A percentile compares a stretch with the other conserved stretches of the same genome.
phyloP scores from a whole-genome alignment of 441 rosid species.

The Jatropha podagrica region DNA sequence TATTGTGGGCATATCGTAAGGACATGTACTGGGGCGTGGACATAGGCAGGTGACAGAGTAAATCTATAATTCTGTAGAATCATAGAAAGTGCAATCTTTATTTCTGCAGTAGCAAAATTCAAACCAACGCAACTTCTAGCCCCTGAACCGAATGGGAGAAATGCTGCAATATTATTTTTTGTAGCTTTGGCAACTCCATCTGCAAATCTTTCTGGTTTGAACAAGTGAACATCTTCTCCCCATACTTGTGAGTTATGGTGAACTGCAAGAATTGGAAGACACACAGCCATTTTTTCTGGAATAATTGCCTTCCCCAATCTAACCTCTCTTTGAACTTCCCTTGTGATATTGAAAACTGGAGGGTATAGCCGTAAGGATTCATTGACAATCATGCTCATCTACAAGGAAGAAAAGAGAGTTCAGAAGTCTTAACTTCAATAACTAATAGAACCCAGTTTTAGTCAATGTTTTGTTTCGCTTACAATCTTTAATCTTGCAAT shows the following conservation, averaged over 20 bases:
- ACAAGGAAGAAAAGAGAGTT: background rate
- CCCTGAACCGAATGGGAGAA: conserved; percentile 43
- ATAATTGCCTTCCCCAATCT: conserved; percentile 33
- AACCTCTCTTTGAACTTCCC: conserved; percentile 25
- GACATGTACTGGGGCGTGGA: conserved; percentile 32
- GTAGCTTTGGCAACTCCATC: conserved; percentile 46
- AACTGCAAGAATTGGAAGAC: conserved; percentile 24
- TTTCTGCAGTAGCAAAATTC: conserved; percentile 38
- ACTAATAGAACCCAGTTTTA: background rate
- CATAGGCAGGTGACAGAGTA: conserved; percentile 42
- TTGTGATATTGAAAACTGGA: conserved; percentile 20
- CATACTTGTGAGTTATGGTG: conserved; percentile 39
- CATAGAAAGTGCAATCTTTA: conserved; percentile 41
- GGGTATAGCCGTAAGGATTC: conserved; percentile 44
- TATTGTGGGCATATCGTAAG: conserved; percentile 33
- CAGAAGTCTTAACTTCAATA: too few species aligned
- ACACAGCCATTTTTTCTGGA: conserved; percentile 28
- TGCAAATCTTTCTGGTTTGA: conserved; percentile 48
- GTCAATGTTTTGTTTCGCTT: conserved; percentile 13
- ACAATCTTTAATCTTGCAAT: conserved; percentile 39
- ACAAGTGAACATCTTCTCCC: conserved; percentile 44
- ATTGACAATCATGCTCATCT: conserved; percentile 48
- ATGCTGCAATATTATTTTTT: conserved; percentile 26
- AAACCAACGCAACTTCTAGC: conserved; percentile 44
- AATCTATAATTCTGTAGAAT: conserved; percentile 46